Evolutionary conservation across 2,329 filamentous ascomycete genomes (phyloP).

Genomic region (Microsporum canis): DNA sequence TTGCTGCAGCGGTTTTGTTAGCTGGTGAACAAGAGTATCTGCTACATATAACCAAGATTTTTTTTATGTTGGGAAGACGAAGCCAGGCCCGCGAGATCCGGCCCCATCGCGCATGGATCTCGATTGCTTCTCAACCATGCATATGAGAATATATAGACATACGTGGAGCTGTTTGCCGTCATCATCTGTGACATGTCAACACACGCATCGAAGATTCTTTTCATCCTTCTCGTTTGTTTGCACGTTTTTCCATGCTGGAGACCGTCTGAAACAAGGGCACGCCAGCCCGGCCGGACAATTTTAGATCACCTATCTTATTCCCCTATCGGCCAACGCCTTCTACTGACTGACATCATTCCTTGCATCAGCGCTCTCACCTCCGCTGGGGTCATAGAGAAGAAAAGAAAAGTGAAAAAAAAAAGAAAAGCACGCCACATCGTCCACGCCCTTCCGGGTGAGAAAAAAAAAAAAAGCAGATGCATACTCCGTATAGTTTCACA

Average conservation of each 20-base stretch:
- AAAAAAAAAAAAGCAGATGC: neutral
- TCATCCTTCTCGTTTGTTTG: neutral
- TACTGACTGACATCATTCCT: neutral
- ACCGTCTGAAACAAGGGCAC: neutral
- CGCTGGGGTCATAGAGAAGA: neutral
- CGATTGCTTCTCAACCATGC: neutral
- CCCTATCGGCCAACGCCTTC: neutral
- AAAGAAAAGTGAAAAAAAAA: neutral
- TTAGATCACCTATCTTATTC: neutral
- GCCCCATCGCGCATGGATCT: conserved; percentile 1
- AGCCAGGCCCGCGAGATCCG: neutral
- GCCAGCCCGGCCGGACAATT: neutral
- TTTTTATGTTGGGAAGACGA: neutral
- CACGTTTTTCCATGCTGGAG: neutral
- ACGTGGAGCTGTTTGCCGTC: neutral
- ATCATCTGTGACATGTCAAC: too few species aligned
- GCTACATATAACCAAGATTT: too few species aligned
- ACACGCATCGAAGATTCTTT: neutral
- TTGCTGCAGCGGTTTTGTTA: too few species aligned
- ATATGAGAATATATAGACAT: neutral
- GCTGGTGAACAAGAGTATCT: too few species aligned
- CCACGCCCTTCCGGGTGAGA: neutral
- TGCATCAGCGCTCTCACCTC: neutral
- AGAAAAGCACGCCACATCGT: neutral
- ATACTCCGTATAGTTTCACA: neutral